Conservation (phyloP, 1,284 basidiomycete species). For the Ganoderma lingzhi region DNA sequence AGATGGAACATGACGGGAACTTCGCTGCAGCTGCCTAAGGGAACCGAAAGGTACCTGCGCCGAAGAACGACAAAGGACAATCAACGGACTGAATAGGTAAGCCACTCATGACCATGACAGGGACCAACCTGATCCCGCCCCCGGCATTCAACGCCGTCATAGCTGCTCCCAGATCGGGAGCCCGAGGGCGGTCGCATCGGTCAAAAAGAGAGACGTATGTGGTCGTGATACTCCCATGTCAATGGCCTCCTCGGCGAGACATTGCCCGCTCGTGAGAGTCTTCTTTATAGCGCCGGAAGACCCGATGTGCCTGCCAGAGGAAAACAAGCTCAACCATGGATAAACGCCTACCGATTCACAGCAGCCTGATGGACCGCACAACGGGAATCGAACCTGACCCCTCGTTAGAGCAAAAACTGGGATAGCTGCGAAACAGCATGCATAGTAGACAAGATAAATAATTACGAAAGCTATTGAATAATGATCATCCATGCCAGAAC, state of each 20-base stretch:
- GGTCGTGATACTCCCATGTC: constrained; percentile 4
- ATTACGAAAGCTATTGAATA: constrained; percentile 61
- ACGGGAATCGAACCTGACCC: background rate
- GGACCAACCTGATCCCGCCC: background rate
- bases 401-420: background rate
- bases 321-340: background rate
- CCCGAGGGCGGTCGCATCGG: background rate
- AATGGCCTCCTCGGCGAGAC: background rate
- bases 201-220: background rate
- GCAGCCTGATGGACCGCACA: background rate
- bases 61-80: background rate
- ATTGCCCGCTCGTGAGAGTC: background rate
- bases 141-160: background rate
- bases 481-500: constrained; percentile 95
- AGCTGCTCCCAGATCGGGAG: background rate
- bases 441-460: constrained; percentile 7
- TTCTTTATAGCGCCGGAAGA: background rate
- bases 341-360: background rate
- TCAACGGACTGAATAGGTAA: background rate
- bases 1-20: background rate
- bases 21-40: background rate
- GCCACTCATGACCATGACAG: background rate
- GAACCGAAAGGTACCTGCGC: background rate
- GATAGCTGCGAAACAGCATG: background rate
- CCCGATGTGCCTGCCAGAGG: background rate